Evolutionary conservation across 768 basidiomycete species (phyloP), one percentile per base, ranked within the genome.

Genomic region (Amanita inopinata): DNA sequence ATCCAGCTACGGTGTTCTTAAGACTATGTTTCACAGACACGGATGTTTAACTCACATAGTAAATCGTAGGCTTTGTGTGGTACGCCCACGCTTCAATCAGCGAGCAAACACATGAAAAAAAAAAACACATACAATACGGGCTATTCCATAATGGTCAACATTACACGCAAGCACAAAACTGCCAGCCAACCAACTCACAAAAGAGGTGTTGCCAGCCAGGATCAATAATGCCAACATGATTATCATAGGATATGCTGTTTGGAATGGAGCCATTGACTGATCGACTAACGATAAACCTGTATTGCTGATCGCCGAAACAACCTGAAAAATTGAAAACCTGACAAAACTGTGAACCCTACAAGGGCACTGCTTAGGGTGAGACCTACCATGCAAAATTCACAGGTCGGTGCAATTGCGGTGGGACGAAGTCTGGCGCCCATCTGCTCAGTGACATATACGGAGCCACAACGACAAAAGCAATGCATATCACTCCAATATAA

Each of bases 121-220:
- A 18, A 33, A 19, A 53, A 6, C 2, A 69, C 90, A 65, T 58
- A 94, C 91, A 92, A 80, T 46, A 93, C 70, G 32, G 90, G 90
- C 88, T 91, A 49, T 17, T 44, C 44, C 44, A 34, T n/a, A 31
- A 45, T 22, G 1, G 40, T 30, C 38, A 7, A 41, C 33, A 38
- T 37, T 33, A 45, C 11, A 32, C 22, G 28, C 12, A 47, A 22
- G 8, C 6, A 25, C 7, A 4, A 33, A 23, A 34, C 31, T 11
- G 20, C 44, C 10, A 45, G 36, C n/a, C n/a, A n/a, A n/a, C n/a
- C n/a, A n/a, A 34, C 90, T 71, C 53, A 94, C 92, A 54, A 89
- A 94, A 17, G 77, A 83, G 33, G 92, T 96, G 56, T 98, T 97
- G 7, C 94, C 94, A 37, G 89, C 91, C 35, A 97, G 60, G 49